These are phyloP conservation scores for Telopea speciosissima DNA, from an alignment of 177 flowering plant species.

Conservation along the genomic window DNA sequence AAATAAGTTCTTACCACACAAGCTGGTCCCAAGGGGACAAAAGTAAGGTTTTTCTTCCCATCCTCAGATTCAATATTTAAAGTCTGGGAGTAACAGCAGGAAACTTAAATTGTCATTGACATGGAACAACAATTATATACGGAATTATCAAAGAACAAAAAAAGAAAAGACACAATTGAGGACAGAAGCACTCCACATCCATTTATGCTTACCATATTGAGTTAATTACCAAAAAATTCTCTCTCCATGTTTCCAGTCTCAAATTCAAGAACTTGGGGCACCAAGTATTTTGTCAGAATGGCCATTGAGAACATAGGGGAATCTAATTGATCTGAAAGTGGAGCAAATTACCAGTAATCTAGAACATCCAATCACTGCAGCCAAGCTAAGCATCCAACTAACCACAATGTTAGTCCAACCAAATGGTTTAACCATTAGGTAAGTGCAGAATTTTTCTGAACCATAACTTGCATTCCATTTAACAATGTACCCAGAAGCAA, in stretches of 20 bases:
- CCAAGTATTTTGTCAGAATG: background rate
- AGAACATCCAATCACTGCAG: background rate
- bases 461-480: background rate
- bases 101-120: background rate
- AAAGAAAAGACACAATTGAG: background rate
- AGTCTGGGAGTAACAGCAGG: slow-evolving; percentile 43
- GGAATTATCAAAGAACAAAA: background rate
- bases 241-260: background rate
- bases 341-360: background rate
- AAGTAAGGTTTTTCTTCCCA: slow-evolving; percentile 57
- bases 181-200: too few species aligned
- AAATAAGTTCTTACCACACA: slow-evolving; percentile 65
- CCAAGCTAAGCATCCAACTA: background rate
- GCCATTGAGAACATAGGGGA: background rate
- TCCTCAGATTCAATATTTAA: slow-evolving; percentile 54
- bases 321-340: background rate
- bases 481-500: too few species aligned
- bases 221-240: too few species aligned
- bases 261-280: background rate
- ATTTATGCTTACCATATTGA: too few species aligned
- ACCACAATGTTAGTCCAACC: background rate
- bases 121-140: background rate
- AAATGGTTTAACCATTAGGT: background rate
- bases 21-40: slow-evolving; percentile 91
- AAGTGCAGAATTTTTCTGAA: background rate